phyloP scores from a whole-genome alignment of 306 rosid genomes.

The Arachis hypogaea region DNA sequence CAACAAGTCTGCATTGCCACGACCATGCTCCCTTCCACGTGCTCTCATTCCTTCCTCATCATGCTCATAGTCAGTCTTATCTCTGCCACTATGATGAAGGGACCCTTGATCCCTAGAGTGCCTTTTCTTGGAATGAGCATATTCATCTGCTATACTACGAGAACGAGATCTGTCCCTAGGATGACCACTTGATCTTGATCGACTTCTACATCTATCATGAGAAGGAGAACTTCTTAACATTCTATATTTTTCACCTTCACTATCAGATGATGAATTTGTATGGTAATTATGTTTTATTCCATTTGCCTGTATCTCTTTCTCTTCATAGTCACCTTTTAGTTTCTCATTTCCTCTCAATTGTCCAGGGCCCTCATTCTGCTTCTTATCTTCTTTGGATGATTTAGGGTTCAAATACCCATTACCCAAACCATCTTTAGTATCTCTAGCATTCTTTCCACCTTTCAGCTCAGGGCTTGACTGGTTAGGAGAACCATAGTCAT shows the following conservation, averaged over 20 bases:
- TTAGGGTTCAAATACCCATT: constrained; percentile 52
- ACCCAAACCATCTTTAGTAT: constrained; percentile 38
- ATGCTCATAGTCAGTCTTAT: constrained; percentile 38
- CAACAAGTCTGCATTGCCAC: constrained; percentile 37
- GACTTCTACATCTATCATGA: constrained; percentile 55
- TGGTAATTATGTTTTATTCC: constrained; percentile 38
- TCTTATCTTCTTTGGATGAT: constrained; percentile 49
- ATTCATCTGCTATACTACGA: constrained; percentile 63
- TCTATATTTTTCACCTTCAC: constrained; percentile 53
- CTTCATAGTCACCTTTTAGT: constrained; percentile 42
- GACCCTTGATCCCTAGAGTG: constrained; percentile 42
- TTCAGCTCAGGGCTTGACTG: constrained; percentile 39
- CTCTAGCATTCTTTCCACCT: constrained; percentile 40
- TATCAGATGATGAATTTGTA: constrained; percentile 51
- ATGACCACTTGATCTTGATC: constrained; percentile 64
- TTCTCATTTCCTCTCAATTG: constrained; percentile 49
- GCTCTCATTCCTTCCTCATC: constrained; percentile 52
- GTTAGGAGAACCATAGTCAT: constrained; percentile 44
- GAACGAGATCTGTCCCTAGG: constrained; percentile 66
- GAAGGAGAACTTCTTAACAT: constrained; percentile 47
- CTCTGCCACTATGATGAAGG: constrained; percentile 41
- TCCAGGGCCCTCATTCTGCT: constrained; percentile 38
- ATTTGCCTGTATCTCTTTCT: constrained; percentile 45
- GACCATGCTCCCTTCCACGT: constrained; percentile 39
- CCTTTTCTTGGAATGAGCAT: constrained; percentile 55